A percentile compares a stretch with the other conserved stretches of the same genome.
Conservation (phyloP, 2,329 filamentous ascomycete genomes). For the Venturia pyrina region DNA sequence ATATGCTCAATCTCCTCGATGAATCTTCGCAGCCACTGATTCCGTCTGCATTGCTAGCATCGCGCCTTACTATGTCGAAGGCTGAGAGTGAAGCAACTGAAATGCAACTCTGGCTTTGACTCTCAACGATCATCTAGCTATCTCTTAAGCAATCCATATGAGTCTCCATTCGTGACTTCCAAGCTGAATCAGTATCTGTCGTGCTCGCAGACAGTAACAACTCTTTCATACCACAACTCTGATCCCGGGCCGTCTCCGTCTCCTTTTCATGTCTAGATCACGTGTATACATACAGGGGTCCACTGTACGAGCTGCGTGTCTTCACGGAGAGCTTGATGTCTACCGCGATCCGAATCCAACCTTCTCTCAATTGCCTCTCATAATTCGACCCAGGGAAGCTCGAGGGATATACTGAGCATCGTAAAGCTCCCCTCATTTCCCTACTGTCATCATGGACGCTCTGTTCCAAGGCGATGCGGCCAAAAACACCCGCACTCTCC, state of each 20-base stretch:
- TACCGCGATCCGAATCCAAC: not conserved
- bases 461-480: slow-evolving; percentile 70
- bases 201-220: not conserved
- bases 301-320: not conserved
- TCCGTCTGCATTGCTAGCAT: too few species aligned
- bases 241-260: too few species aligned
- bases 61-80: not conserved
- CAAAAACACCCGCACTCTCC: slow-evolving; percentile 70
- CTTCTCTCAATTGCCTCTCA: not conserved
- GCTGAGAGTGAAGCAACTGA: not conserved
- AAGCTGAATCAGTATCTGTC: not conserved
- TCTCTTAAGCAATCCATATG: not conserved
- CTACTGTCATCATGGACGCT: slow-evolving; percentile 18
- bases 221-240: too few species aligned
- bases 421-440: not conserved
- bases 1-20: too few species aligned
- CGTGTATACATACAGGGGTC: not conserved
- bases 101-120: too few species aligned
- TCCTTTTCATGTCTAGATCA: not conserved
- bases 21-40: too few species aligned
- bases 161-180: not conserved
- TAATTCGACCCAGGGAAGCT: slow-evolving; percentile 1
- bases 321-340: not conserved
- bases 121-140: not conserved
- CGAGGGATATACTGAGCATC: not conserved